phyloP scores from a whole-genome alignment of 2,329 filamentous ascomycete genomes.

The Pseudogymnoascus sp. region DNA sequence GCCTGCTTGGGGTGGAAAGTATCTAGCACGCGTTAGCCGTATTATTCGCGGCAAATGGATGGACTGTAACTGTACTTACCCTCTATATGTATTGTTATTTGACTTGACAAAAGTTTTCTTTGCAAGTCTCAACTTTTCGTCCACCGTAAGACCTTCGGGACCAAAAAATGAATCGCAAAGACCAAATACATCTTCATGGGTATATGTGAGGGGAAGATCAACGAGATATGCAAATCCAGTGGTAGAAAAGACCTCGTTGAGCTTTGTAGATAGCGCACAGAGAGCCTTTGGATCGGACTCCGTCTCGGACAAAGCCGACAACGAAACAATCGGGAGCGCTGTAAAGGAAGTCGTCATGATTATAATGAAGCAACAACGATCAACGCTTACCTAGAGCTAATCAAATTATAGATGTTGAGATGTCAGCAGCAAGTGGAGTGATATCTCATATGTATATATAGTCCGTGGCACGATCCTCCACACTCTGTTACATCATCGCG shows the following conservation, averaged over 20 bases:
- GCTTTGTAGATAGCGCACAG: constrained; percentile 27
- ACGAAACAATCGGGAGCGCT: constrained; percentile 35
- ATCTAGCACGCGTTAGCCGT: constrained; percentile 24
- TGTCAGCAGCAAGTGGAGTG: not conserved
- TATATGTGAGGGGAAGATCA: constrained; percentile 34
- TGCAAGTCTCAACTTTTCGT: constrained; percentile 33
- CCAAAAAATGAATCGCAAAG: constrained; percentile 34
- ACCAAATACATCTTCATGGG: constrained; percentile 34
- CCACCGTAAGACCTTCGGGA: constrained; percentile 21
- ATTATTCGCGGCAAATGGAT: not conserved
- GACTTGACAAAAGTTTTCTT: constrained; percentile 33
- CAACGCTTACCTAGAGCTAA: not conserved
- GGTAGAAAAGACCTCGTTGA: constrained; percentile 36
- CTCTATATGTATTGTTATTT: constrained; percentile 37
- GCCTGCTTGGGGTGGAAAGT: constrained; percentile 36
- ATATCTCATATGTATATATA: not conserved
- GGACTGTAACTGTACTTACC: constrained; percentile 21
- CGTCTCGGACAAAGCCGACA: constrained; percentile 27
- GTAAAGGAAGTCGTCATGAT: constrained; percentile 35
- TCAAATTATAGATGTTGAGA: not conserved
- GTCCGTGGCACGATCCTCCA: not conserved
- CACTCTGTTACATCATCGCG: not conserved
- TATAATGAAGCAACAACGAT: not conserved
- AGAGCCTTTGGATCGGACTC: constrained; percentile 24
- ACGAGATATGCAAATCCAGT: constrained; percentile 39